Evolutionary conservation across 2,329 filamentous ascomycete genomes (phyloP), one percentile per base, ranked within the genome.

Genomic region (Westerdykella aurantiaca): DNA sequence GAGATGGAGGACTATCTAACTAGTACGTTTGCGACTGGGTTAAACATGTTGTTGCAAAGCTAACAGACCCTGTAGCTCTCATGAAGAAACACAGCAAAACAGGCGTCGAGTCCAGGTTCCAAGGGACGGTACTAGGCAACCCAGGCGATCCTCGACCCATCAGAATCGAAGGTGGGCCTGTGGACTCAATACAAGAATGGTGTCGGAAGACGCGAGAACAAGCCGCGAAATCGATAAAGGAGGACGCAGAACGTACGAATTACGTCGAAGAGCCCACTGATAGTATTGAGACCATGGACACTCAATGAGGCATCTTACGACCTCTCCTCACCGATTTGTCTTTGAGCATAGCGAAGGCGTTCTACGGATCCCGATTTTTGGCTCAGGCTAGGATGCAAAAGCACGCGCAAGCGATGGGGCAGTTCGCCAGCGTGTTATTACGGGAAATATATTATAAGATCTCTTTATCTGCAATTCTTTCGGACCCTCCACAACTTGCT

Each of bases 11-110:
- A 75, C 47, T 75, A 73, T 47, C 48, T 76, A 41, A 72, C 67
- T 16, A 66, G 67, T 69, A 56, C 43, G 65, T 50, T 12, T 22
- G 1, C 14, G 5, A 14, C 14, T n/a, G 14, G 13, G 34, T 18
- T 29, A 7, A 31, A 13, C 22, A 23, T 23, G 18, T 18, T 38
- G 31, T 29, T 12, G 11, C 25, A 29, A 12, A 12, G 25, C 48
- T 58, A 43, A 57, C 48, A 21, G 23, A 21, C 14, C 14, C 21
- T 39, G 13, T 52, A 86, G 85, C 82, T 4, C 72, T 97, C 34
- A 96, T 95, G 69, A 93, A 90, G 70, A 95, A 94, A 62, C 87
- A 95, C 66, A 89, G 84, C 70, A 94, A 93, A 57, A 86, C 85
- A 1, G 87, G 86, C 49, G 88, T 94, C 58, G 89, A 95, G 60